Base-by-base conservation (phyloP, 805 yeast species). In the Ascoidea tarda region DNA sequence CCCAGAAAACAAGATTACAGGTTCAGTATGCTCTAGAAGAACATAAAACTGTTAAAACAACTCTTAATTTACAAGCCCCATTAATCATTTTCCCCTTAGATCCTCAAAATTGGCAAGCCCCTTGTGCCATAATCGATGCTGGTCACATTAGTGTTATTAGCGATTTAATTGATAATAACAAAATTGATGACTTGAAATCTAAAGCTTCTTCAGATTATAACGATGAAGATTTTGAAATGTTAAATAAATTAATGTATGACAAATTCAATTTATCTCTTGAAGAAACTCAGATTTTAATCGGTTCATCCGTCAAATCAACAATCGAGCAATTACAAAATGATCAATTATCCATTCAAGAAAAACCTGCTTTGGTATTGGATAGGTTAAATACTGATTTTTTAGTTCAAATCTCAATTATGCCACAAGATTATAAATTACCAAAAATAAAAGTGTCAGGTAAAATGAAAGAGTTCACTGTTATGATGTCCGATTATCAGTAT, bases 1-100 rank as follows among this genome's bases (percentile, higher is more conserved):
- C 97, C 0, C 73, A 82, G 32, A 96, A 89, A 63, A 93, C 98
- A 0, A 73, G 96, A 60, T 75, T 93, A 56, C 98, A 98, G 0
- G 73, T 93, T 21, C 95, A 91, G 67, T 89, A 93, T 58, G 93
- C 96, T 0, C 73, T 95, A 59, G 96, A 89, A 56, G 96, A 91
- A 60, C 99, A 93, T 67, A 90, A 89, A 63, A 91, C 98, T 0
- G 67, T 89, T 53, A 83, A 89, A 61, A 77, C 89, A 32, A 81
- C 86, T 60, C 75, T 93, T 56, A 98, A 95, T 66, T 71, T 95
- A 48, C 96, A 90, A 62, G 96, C 98, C 0, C 99, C 99, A 0
- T 71, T 93, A 58, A 80, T 95, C 28, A 84, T 91, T 6, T 60
- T 93, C 16, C 99, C 99, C 0, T 70, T 88, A 38, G 87, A 88